Base-by-base conservation (phyloP, 1,139 yeast genomes). In the Suhomyces anneliseae region DNA sequence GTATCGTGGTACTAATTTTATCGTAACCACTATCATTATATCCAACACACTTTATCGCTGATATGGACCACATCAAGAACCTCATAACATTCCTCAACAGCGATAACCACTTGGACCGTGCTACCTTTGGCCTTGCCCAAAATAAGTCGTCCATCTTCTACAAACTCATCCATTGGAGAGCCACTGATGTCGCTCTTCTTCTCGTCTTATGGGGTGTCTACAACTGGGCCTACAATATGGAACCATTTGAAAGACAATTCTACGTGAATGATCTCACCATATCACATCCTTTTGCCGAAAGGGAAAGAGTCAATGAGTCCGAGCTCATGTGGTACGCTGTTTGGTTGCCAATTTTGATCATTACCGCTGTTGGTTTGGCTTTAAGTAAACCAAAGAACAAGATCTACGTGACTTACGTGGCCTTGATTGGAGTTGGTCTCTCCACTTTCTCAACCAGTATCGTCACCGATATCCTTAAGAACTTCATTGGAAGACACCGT, bases 231-330 rank as follows among this genome's bases (percentile, higher is more conserved):
- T 74, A 74, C 52, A 55, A 63, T 47, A 68, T 81, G 37, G 66
- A 74, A 46, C 95, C 93, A 3, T 87, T 85, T 59, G 80, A 86
- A 62, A 72, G 93, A 59, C 92, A 86, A 57, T 88, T 88, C 58
- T 76, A 53, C 48, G 50, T 72, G 32, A 61, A 64, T 51, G 77
- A 76, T 54, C 51, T 66, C 46, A 63, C 74, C 10, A 69, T 80
- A 27, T 68, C 70, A 38, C 79, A 78, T 55, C 80, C 81, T 26
- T 79, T 74, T 53, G 71, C 79, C 6, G 65, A 61, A 34, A 51
- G 52, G 7, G 80, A 80, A 60, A 71, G 78, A 41, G 75, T 78
- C 4, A 57, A 69, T 9, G 63, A 60, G 35, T 38, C 56, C 2
- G 64, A 64, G 49, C 62, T 79, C 38, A 68, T 74, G 48, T 43